Evolutionary conservation across 345 rosid genomes (phyloP), one percentile per base, ranked within the genome.

Genomic region (Hibiscus trionum): DNA sequence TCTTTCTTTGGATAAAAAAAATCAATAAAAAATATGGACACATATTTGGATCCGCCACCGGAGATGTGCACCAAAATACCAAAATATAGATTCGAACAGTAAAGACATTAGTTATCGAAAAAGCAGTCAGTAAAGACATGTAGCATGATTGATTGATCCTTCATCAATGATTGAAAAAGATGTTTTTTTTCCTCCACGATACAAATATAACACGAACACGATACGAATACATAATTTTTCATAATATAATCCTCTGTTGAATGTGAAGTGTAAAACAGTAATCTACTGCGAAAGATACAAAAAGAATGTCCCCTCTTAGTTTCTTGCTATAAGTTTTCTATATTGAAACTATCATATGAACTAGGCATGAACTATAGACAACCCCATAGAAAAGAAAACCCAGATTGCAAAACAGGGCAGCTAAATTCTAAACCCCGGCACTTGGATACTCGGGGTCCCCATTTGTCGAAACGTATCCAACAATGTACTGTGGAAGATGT

Each of bases 401-500:
- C 15, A 9, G 27, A 47, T 26, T 27, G 12, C 24, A 67, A 49
- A 70, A 56, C 17, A 16, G 37, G 24, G 7, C 37, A 21, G 12
- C 19, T 39, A 21, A 37, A 56, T 67, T 46, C 74, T 76, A 79
- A 4, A 27, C 35, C 33, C 71, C 74, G 0, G 59, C 75, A 63
- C 69, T 76, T 9, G 77, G 50, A 49, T 61, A 76, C 64, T 76
- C 70, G 29, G 81, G 66, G 4, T 75, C 80, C 75, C 64, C 72
- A 53, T 76, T 58, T n/a, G 69, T 77, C 17, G 77, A 59, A 42
- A 77, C 46, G 29, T 75, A 83, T 1, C 86, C 86, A 16, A 81
- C 82, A 35, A 85, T 65, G 49, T 85, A 86, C 42, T 71, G 50
- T 0, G 87, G 89, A 68, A 77, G 72, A 67, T 83, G 87, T 66